Base-by-base conservation (phyloP, 140 eudicot species). In the Erigeron philadelphicus region DNA sequence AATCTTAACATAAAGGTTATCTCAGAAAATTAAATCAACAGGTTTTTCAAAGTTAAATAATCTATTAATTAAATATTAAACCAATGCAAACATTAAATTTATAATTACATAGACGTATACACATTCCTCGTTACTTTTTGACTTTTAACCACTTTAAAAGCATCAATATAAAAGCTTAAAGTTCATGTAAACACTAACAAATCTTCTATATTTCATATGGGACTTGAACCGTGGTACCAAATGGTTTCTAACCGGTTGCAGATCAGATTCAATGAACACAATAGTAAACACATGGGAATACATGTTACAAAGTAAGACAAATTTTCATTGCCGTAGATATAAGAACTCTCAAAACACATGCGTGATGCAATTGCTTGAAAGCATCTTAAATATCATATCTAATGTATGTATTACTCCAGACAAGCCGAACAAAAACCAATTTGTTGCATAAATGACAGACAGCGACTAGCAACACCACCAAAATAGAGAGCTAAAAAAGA, bases 381-480 rank as follows among this genome's bases (percentile, higher is more conserved):
- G 19, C 49, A 48, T 61, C 43, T 61, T 47, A 15, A 56, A 31
- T 48, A 48, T 50, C 8, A 54, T 40, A 50, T 61, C 13, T 72
- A 19, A 50, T 41, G 18, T 25, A 31, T 41, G 35, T 25, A 18
- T 21, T 49, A 52, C 54, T 52, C 43, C 44, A 73, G 12, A 66
- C 50, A 3, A 31, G 47, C 41, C 21, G 5, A 65, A 74, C 60
- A 56, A 74, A 25, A 65, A 65, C 67, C 60, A 74, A 57, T 23
- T 64, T 54, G 57, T 62, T 16, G 40, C 50, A 61, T 72, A 72
- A 61, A 73, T 73, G 64, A 54, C 45, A 1, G 41, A 31, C 59
- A 67, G 2, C 59, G 49, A 49, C 63, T 60, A 71, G 7, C 38
- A 47, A 23, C 66, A 52, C 40, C 76, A 16, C 40, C 7, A 66